A percentile compares a stretch with the other conserved stretches of the same genome.
Evolutionary conservation across 2,329 filamentous ascomycete species (phyloP).

Genomic region (Tolypocladium pustulatum): DNA sequence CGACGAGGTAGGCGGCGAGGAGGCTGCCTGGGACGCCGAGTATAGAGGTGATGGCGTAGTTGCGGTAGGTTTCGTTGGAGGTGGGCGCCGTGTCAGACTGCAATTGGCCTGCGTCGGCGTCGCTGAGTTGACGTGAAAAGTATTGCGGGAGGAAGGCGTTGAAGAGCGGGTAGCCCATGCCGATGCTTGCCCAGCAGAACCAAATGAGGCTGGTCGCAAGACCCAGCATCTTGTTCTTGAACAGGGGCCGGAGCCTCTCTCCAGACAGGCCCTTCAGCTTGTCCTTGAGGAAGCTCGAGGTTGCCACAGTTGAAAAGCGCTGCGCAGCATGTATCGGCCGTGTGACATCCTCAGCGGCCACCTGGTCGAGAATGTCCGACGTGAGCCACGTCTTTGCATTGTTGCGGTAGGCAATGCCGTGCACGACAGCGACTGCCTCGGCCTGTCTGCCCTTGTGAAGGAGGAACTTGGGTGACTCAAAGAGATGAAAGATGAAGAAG

Average conservation of each 20-base stretch:
- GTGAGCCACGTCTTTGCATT: slow-evolving; percentile 64
- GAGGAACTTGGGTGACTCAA: slow-evolving; percentile 78
- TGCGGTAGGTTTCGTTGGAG: slow-evolving; percentile 54
- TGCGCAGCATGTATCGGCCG: slow-evolving; percentile 11
- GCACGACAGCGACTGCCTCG: slow-evolving; percentile 71
- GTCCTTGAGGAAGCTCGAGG: slow-evolving; percentile 36
- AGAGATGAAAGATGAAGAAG: slow-evolving; percentile 71
- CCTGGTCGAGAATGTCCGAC: slow-evolving; percentile 51
- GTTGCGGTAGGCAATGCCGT: slow-evolving; percentile 68
- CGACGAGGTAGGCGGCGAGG: slow-evolving; percentile 62
- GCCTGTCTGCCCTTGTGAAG: slow-evolving; percentile 65
- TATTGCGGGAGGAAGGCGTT: slow-evolving; percentile 88
- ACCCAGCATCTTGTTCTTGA: slow-evolving; percentile 41
- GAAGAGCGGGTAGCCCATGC: slow-evolving; percentile 81
- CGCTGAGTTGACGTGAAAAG: slow-evolving; percentile 47
- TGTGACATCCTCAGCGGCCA: slow-evolving; percentile 33
- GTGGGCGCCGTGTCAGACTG: slow-evolving; percentile 24
- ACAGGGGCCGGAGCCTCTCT: slow-evolving; percentile 57
- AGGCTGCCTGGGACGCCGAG: slow-evolving; percentile 69
- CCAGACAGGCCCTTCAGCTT: slow-evolving; percentile 57
- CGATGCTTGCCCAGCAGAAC: slow-evolving; percentile 76
- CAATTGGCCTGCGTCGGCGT: slow-evolving; percentile 11
- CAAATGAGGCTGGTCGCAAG: slow-evolving; percentile 49
- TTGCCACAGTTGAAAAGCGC: slow-evolving; percentile 9
- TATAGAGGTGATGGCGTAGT: slow-evolving; percentile 72